These are phyloP conservation scores for Purpureocillium takamizusanense DNA, from an alignment of 2,329 filamentous ascomycete genomes.

Conservation along the genomic window DNA sequence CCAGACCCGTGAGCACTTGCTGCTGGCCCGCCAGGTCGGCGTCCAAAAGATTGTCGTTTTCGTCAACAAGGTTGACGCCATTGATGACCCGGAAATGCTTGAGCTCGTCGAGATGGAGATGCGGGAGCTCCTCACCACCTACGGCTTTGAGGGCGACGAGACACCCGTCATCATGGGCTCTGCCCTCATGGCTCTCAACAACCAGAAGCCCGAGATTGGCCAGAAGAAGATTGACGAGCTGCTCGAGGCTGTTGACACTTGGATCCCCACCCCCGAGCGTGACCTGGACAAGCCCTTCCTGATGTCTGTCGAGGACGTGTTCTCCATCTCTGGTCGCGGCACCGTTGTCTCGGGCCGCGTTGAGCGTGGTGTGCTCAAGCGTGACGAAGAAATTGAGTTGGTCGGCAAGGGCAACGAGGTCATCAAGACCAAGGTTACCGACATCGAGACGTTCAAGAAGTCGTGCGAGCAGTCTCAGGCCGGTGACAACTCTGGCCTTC, in stretches of 20 bases:
- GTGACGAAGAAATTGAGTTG: conserved; percentile 88
- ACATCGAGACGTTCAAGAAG: conserved; percentile 99
- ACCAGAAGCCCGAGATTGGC: conserved; percentile 80
- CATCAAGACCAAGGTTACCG: conserved; percentile 98
- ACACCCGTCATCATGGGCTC: conserved; percentile 97
- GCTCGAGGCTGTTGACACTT: conserved; percentile 78
- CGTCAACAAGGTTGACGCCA: conserved; percentile 97
- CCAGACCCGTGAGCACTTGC: conserved; percentile 95
- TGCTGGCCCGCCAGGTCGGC: conserved; percentile 96
- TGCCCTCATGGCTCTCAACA: conserved; percentile 87
- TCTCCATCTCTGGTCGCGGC: conserved; percentile 86
- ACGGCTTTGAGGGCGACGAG: conserved; percentile 96
- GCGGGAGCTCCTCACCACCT: conserved; percentile 86
- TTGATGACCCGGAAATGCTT: conserved; percentile 98
- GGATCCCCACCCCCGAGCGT: conserved; percentile 93
- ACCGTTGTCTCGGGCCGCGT: conserved; percentile 96
- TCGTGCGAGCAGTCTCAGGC: conserved; percentile 93
- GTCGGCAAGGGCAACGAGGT: conserved; percentile 73
- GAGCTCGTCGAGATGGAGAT: conserved; percentile 99
- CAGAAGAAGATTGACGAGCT: conserved; percentile 84
- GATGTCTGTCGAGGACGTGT: conserved; percentile 94
- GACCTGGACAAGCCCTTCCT: conserved; percentile 97
- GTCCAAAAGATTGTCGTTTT: conserved; percentile 98
- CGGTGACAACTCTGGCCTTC: conserved; percentile 95
- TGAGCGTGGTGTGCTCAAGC: conserved; percentile 90